Conservation (phyloP, 225 moss, liverwort and hornwort genomes). For the Neckera pumila region DNA sequence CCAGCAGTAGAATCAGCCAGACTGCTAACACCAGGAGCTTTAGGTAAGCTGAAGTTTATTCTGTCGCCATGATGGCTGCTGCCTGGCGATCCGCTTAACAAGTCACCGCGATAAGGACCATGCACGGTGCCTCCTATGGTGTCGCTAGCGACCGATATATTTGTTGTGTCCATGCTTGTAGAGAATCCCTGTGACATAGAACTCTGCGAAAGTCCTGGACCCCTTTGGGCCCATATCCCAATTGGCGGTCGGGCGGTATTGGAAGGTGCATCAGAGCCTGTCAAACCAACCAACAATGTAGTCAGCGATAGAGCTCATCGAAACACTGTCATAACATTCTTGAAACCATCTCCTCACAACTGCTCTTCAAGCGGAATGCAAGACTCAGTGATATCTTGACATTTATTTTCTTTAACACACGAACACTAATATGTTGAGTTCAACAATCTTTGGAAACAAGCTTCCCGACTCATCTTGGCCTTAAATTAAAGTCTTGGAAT, state of each 20-base stretch:
- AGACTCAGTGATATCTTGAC: not conserved
- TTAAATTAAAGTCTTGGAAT: not conserved
- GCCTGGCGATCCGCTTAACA: constrained; percentile 8
- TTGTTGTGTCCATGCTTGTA: constrained; percentile 21
- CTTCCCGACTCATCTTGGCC: not conserved
- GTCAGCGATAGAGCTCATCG: not conserved
- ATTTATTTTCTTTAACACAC: not conserved
- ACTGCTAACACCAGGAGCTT: constrained; percentile 19
- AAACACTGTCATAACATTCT: not conserved
- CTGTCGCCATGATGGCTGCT: constrained; percentile 16
- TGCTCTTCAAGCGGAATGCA: not conserved
- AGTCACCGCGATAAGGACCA: constrained; percentile 29
- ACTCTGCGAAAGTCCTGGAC: constrained; percentile 27
- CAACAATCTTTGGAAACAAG: not conserved
- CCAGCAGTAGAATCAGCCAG: constrained; percentile 52
- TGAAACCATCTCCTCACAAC: not conserved
- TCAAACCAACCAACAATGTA: not conserved
- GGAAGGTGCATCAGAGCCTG: constrained; percentile 19
- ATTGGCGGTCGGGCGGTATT: constrained; percentile 2
- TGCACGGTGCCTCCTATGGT: constrained; percentile 26
- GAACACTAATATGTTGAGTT: not conserved
- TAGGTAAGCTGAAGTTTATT: constrained; percentile 24
- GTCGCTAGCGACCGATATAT: constrained; percentile 19
- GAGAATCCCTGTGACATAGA: constrained; percentile 44
- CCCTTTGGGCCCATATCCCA: constrained; percentile 38